Evolutionary conservation across 2,329 filamentous ascomycete species (phyloP).

Genomic region (Ilyonectria destructans): DNA sequence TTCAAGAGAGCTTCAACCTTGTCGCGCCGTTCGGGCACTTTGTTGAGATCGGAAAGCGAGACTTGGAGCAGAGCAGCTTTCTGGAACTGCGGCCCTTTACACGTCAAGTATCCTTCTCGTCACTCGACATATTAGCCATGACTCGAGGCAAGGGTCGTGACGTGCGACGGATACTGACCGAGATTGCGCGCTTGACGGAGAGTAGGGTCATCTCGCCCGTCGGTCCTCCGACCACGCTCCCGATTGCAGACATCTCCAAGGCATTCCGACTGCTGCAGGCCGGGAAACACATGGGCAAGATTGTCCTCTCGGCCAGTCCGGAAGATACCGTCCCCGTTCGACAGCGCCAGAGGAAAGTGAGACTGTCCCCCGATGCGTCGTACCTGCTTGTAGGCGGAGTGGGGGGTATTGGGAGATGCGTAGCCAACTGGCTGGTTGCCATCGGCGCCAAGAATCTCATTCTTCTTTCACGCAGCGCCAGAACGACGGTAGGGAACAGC

Average conservation of each 20-base stretch:
- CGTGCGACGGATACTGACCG: background rate
- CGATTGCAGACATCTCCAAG: background rate
- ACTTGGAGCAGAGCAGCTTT: constrained; percentile 36
- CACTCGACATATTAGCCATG: no score
- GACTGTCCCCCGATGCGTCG: constrained; percentile 28
- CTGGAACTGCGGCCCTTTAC: no score
- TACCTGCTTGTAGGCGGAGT: constrained; percentile 40
- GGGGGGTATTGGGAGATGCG: constrained; percentile 37
- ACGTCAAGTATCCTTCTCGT: no score
- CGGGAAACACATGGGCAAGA: constrained; percentile 30
- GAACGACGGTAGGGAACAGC: constrained; percentile 10
- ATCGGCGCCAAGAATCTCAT: constrained; percentile 50
- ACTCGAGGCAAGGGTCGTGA: no score
- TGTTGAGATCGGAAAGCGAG: constrained; percentile 12
- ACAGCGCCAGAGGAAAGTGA: background rate
- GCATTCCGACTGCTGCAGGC: constrained; percentile 10
- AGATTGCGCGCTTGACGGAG: background rate
- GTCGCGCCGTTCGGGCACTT: constrained; percentile 16
- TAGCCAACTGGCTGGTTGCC: constrained; percentile 34
- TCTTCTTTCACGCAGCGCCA: constrained; percentile 45
- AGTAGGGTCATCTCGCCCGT: background rate
- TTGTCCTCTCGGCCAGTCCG: constrained; percentile 16
- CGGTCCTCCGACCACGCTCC: background rate
- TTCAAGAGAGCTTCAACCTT: constrained; percentile 19
- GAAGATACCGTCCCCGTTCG: constrained; percentile 19